Evolutionary conservation across 2,329 filamentous ascomycete species (phyloP).

Genomic region (Ophiostoma sp.): DNA sequence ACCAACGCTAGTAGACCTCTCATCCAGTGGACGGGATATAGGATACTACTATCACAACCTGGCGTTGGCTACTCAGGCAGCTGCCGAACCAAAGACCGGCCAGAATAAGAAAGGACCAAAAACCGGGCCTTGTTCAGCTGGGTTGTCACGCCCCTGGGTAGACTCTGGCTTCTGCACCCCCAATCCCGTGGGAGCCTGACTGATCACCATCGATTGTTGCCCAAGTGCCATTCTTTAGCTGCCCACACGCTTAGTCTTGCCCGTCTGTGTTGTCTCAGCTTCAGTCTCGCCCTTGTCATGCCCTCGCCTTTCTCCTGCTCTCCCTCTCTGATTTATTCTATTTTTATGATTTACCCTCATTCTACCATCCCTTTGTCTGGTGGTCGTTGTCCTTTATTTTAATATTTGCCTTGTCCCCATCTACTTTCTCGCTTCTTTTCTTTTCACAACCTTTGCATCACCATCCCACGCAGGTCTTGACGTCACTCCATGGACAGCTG

Average conservation of each 20-base stretch:
- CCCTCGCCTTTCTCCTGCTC: neutral
- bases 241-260: neutral
- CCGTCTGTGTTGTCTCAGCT: neutral
- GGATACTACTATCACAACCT: too few species aligned
- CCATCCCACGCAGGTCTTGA: neutral
- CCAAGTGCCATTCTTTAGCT: neutral
- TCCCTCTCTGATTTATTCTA: neutral
- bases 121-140: conserved; percentile 7
- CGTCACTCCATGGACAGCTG: conserved; percentile 19
- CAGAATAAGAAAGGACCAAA: conserved; percentile 6
- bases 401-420: neutral
- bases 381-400: neutral
- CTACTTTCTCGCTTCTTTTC: neutral
- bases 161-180: neutral
- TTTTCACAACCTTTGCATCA: neutral
- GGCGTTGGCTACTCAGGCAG: neutral
- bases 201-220: conserved; percentile 12
- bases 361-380: neutral
- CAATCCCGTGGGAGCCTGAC: neutral
- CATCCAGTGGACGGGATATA: neutral
- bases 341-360: conserved; percentile 8
- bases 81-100: neutral
- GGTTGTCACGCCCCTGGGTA: neutral
- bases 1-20: neutral
- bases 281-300: neutral